Percentiles rank a stretch among this genome's conserved stretches.
Conservation (phyloP, 192 early-diverging fungal species). For the Coemansia sp. region DNA sequence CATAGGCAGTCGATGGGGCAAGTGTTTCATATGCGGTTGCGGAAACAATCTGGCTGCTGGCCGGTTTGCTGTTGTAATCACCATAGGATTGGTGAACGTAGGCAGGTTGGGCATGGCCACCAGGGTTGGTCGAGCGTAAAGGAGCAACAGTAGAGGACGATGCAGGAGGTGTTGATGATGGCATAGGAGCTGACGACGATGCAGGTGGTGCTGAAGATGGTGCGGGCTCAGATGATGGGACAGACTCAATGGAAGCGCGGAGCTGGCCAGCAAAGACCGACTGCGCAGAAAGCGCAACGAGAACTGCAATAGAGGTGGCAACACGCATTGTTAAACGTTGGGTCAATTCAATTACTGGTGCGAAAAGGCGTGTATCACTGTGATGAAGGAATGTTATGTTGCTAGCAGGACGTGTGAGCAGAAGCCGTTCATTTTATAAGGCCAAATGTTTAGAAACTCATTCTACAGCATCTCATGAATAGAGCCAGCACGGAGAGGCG, state of each 20-base stretch:
- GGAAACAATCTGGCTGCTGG: not conserved
- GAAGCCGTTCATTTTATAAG: not conserved
- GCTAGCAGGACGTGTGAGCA: not conserved
- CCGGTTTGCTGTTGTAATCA: not conserved
- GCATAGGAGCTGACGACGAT: not conserved
- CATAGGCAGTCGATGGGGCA: not conserved
- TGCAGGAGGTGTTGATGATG: constrained; percentile 2
- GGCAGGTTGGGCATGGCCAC: not conserved
- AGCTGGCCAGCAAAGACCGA: constrained; percentile 20
- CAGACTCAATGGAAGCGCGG: constrained; percentile 3
- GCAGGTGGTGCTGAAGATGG: not conserved
- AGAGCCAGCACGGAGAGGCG: not conserved
- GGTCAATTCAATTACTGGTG: not conserved
- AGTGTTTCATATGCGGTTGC: not conserved
- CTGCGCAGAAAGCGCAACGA: constrained; percentile 38
- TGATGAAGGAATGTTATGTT: not conserved
- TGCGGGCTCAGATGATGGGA: not conserved
- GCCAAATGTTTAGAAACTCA: not conserved
- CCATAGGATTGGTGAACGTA: constrained; percentile 14
- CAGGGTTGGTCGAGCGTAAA: constrained; percentile 4
- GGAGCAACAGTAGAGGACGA: not conserved
- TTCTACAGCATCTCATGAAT: not conserved
- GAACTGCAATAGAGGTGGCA: constrained; percentile 25
- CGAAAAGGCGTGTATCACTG: not conserved
- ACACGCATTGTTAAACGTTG: constrained; percentile 25